These are phyloP conservation scores for Dittrichia graveolens DNA, from an alignment of 129 eudicot species.

Conservation along the genomic window DNA sequence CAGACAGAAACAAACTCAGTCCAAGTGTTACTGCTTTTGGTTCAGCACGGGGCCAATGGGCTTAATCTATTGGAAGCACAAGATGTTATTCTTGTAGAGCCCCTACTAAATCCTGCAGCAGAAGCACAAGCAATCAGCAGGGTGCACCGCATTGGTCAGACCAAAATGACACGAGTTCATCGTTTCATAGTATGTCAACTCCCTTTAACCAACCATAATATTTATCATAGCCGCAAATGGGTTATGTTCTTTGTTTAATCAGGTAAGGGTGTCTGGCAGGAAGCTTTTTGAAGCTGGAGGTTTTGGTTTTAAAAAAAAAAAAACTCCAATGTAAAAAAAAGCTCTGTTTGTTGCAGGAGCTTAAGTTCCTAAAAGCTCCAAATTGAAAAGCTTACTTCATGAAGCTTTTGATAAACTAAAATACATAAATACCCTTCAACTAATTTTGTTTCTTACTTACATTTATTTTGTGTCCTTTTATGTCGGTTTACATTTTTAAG, in stretches of 20 bases:
- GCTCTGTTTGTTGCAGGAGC: too few species aligned
- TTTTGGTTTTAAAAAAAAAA: too few species aligned
- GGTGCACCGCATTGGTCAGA: conserved; percentile 94
- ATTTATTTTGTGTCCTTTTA: too few species aligned
- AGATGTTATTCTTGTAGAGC: conserved; percentile 95
- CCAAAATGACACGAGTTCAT: conserved; percentile 75
- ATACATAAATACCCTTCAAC: too few species aligned
- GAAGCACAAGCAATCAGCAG: conserved; percentile 97
- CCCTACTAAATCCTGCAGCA: conserved; percentile 92
- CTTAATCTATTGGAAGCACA: conserved; percentile 97
- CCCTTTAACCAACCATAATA: not conserved
- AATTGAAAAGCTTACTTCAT: too few species aligned
- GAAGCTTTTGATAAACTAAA: too few species aligned
- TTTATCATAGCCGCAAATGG: not conserved
- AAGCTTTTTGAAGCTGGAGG: too few species aligned
- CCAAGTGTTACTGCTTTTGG: conserved; percentile 74
- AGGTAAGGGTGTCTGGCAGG: not conserved
- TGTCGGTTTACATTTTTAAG: too few species aligned
- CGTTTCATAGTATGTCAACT: conserved; percentile 75
- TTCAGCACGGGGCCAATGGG: conserved; percentile 97
- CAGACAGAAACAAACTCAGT: conserved; percentile 40
- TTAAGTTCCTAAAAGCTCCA: too few species aligned
- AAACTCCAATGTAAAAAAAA: too few species aligned
- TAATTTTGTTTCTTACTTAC: too few species aligned
- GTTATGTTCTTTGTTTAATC: not conserved